These are phyloP conservation scores for Sporothrix globosa DNA, from an alignment of 2,329 filamentous ascomycete genomes.

Conservation along the genomic window DNA sequence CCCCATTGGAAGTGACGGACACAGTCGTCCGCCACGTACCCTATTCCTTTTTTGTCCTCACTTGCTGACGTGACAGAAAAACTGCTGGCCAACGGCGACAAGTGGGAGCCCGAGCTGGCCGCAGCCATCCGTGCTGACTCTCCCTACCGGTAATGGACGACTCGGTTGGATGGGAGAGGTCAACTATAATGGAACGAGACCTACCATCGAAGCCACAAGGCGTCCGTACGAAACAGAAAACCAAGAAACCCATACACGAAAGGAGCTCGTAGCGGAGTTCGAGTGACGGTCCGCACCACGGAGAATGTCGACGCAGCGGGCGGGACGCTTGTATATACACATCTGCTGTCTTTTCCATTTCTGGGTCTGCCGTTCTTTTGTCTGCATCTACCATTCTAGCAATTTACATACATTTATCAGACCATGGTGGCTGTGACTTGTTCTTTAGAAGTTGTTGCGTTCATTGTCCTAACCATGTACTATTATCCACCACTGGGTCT, in stretches of 20 bases:
- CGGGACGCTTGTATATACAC: slow-evolving; percentile 28
- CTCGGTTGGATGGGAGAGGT: not conserved
- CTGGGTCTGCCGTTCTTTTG: not conserved
- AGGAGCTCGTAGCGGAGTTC: not conserved
- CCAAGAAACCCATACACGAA: not conserved
- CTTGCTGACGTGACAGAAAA: slow-evolving; percentile 62
- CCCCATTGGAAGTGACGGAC: not conserved
- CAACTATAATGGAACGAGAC: not conserved
- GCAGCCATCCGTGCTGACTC: slow-evolving; percentile 90
- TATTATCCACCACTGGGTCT: not conserved
- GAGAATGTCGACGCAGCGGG: not conserved
- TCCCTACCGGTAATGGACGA: slow-evolving; percentile 71
- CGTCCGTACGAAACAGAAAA: not conserved
- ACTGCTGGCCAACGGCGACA: slow-evolving; percentile 84
- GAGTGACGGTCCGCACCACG: not conserved
- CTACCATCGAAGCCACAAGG: not conserved
- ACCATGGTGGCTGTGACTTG: not conserved
- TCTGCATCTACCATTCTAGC: not conserved
- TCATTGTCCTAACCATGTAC: not conserved
- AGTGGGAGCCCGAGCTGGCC: slow-evolving; percentile 97
- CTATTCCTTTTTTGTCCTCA: not conserved
- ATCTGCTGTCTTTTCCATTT: slow-evolving; percentile 17
- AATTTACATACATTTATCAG: not conserved
- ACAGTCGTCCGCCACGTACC: not conserved
- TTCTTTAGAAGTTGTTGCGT: not conserved